Evolutionary conservation across 345 rosid species (phyloP).

Genomic region (Geranium rotundifolium): DNA sequence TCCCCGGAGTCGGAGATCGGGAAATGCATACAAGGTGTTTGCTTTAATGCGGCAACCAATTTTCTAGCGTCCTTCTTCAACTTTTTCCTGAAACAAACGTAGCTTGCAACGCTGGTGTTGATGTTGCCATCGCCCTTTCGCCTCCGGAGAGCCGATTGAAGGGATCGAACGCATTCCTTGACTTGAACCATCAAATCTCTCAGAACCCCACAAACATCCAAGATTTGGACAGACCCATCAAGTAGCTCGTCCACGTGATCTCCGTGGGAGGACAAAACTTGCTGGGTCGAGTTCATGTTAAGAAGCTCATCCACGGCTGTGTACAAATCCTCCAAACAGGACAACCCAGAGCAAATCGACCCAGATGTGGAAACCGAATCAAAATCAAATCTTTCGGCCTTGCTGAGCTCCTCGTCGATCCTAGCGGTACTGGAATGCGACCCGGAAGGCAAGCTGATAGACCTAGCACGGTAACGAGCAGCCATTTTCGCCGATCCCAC

Average conservation of each 20-base stretch:
- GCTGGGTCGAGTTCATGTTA: background rate
- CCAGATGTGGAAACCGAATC: background rate
- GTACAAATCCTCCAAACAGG: background rate
- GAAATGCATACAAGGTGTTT: background rate
- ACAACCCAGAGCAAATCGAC: background rate
- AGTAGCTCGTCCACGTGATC: background rate
- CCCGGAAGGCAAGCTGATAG: background rate
- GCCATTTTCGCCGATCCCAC: background rate
- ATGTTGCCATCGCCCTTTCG: background rate
- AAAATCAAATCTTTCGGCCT: background rate
- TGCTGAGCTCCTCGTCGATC: background rate
- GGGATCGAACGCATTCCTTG: background rate
- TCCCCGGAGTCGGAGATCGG: background rate
- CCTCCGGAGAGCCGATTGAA: background rate
- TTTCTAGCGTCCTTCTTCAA: background rate
- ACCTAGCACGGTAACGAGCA: background rate
- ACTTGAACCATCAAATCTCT: background rate
- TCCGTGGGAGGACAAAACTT: background rate
- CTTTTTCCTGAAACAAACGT: background rate
- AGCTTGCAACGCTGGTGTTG: background rate
- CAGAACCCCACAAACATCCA: background rate
- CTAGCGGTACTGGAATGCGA: background rate
- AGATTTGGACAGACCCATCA: background rate
- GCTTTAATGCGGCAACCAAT: background rate
- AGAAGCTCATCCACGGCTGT: background rate